Conservation (phyloP, 371 early-diverging fungal species). For the Actinomortierella wolfii region DNA sequence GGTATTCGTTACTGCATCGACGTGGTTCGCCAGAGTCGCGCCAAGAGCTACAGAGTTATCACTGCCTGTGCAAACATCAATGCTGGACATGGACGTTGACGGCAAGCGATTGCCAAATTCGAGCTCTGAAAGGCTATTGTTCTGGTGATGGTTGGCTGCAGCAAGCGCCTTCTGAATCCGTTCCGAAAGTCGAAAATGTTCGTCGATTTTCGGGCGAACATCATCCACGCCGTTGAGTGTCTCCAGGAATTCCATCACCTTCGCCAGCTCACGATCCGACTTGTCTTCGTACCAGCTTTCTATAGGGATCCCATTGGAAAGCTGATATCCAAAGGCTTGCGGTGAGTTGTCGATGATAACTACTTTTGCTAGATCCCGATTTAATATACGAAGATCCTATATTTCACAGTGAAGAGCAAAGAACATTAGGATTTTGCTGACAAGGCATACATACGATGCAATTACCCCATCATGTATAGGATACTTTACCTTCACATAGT, state of each 20-base stretch:
- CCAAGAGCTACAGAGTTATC: no score
- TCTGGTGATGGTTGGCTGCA: slow-evolving; percentile 29
- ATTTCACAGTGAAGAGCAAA: background rate
- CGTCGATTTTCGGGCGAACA: slow-evolving; percentile 64
- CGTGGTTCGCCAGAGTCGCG: no score
- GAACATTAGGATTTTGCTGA: background rate
- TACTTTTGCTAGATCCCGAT: slow-evolving; percentile 63
- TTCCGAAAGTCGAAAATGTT: slow-evolving; percentile 48
- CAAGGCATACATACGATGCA: no score
- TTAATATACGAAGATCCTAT: slow-evolving; percentile 63
- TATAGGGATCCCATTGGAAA: slow-evolving; percentile 74
- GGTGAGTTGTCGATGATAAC: slow-evolving; percentile 72
- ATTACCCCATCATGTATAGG: no score
- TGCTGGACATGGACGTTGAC: no score
- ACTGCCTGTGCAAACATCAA: no score
- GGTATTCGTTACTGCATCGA: no score
- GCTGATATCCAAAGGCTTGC: slow-evolving; percentile 63
- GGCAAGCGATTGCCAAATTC: no score
- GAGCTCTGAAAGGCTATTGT: slow-evolving; percentile 12
- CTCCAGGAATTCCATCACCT: slow-evolving; percentile 60
- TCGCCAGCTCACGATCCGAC: slow-evolving; percentile 58
- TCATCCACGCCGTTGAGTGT: slow-evolving; percentile 59
- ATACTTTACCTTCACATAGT: slow-evolving; percentile 70
- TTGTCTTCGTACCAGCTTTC: slow-evolving; percentile 72
- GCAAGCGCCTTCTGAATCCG: slow-evolving; percentile 33